Base-by-base conservation (phyloP, 768 basidiomycete species). In the Tulasnella sp. region DNA sequence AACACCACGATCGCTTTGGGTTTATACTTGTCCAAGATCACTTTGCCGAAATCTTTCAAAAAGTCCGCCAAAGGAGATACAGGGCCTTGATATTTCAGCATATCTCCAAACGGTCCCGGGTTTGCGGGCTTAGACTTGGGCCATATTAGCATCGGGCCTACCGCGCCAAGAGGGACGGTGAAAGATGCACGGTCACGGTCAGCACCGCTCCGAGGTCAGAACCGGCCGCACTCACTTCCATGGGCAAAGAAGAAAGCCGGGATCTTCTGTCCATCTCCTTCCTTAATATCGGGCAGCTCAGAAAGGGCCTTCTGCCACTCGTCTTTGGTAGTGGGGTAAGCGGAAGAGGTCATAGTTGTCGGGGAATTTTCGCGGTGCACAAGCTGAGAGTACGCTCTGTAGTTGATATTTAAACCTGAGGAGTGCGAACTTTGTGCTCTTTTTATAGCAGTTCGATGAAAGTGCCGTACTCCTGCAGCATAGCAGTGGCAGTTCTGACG, bases 1-100 rank as follows among this genome's bases (percentile, higher is more conserved):
- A 94, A 93, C 1, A 94, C 92, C 6, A 94, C 89, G 76, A 94
- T 91, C n/a, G 89, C 93, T 83, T 90, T 91, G 3, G 93, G 93
- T 72, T 90, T 87, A 84, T 95, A 95, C 84, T 93, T 94, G 78
- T 88, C 83, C 58, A 93, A 82, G 39, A 94, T 83, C 0, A 86
- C 86, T 0, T 90, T 90, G 0, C 93, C 93, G 84, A 94, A 93
- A 79, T 91, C 88, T 68, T 85, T 86, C 81, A 94, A 84, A 84
- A 94, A 94, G 18, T 83, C 82, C 0, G 88, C 89, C 24, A 93
- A 85, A 1, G 89, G 88, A 0, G 92, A 90, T 7, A 85, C 85
- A 9, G 89, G 88, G 2, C 91, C 91, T n/a, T 83, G 82, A 1
- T 79, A 73, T 14, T 83, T 74, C 46, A 82, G 36, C n/a, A 85